phyloP scores from a whole-genome alignment of 108 stramenopile genomes.

The Mediolabrus comicus region DNA sequence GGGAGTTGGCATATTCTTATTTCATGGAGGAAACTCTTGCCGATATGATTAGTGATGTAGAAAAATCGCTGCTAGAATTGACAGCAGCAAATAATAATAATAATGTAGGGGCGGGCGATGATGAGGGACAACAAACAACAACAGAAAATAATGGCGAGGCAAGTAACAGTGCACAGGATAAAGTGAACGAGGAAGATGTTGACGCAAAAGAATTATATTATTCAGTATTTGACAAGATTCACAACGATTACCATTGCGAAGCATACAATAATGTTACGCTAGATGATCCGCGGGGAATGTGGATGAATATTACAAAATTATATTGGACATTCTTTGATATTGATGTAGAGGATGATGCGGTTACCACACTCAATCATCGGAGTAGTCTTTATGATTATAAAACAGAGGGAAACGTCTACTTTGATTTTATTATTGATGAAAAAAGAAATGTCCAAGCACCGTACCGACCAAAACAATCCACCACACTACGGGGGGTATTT shows the following conservation, averaged over 20 bases:
- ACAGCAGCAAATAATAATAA: not conserved
- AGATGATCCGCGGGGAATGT: not conserved
- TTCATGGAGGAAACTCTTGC: not conserved
- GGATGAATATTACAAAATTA: not conserved
- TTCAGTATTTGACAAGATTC: not conserved
- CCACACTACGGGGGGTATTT: not conserved
- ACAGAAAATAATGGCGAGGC: not conserved
- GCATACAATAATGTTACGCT: not conserved
- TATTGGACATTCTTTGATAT: not conserved
- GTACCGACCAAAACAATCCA: not conserved
- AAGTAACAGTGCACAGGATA: too few species aligned
- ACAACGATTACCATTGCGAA: not conserved
- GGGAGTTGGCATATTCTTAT: not conserved
- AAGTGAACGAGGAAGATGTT: not conserved
- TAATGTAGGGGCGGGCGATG: too few species aligned
- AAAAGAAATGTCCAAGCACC: not conserved
- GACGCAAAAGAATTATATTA: not conserved
- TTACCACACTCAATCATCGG: not conserved
- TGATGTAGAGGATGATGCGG: not conserved
- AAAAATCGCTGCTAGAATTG: not conserved
- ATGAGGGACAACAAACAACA: not conserved
- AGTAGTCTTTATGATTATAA: not conserved
- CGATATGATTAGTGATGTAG: not conserved
- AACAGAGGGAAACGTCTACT: not conserved
- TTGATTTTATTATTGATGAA: not conserved